These are phyloP conservation scores for Aspergillus ostianus DNA, from an alignment of 495 filamentous ascomycete genomes.

Conservation along the genomic window DNA sequence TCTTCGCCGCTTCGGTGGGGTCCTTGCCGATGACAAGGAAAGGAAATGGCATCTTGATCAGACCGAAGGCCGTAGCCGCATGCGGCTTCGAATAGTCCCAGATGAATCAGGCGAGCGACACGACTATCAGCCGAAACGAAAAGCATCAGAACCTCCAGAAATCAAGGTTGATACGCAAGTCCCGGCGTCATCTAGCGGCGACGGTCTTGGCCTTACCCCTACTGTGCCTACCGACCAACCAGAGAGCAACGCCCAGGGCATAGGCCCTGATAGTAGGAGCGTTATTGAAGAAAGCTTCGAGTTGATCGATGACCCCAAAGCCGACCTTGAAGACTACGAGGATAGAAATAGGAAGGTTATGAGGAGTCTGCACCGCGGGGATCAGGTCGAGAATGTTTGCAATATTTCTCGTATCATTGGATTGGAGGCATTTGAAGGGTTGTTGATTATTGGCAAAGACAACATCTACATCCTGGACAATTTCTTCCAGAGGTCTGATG, in stretches of 20 bases:
- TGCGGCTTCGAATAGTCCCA: constrained; percentile 82
- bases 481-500: constrained; percentile 89
- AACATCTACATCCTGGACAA: constrained; percentile 91
- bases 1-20: constrained; percentile 70
- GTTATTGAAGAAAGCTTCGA: constrained; percentile 85
- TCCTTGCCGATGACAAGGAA: constrained; percentile 64
- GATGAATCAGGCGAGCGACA: constrained; percentile 65
- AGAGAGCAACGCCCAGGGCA: constrained; percentile 28
- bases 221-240: constrained; percentile 28
- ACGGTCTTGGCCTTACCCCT: constrained; percentile 39
- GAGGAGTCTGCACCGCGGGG: constrained; percentile 86
- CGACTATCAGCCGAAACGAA: constrained; percentile 85
- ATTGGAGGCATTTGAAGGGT: constrained; percentile 85
- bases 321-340: constrained; percentile 82
- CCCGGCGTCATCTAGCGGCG: constrained; percentile 29
- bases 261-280: constrained; percentile 43
- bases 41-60: constrained; percentile 89
- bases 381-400: constrained; percentile 89
- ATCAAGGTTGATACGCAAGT: constrained; percentile 39
- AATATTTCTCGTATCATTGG: constrained; percentile 94
- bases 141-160: constrained; percentile 48
- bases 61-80: constrained; percentile 92
- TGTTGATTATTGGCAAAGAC: constrained; percentile 90
- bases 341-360: constrained; percentile 98
- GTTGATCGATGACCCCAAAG: constrained; percentile 83